A percentile compares a stretch with the other conserved stretches of the same genome.
phyloP scores from a whole-genome alignment of 2,329 filamentous ascomycete genomes.

The Dryadomyces quercus-mongolicae region DNA sequence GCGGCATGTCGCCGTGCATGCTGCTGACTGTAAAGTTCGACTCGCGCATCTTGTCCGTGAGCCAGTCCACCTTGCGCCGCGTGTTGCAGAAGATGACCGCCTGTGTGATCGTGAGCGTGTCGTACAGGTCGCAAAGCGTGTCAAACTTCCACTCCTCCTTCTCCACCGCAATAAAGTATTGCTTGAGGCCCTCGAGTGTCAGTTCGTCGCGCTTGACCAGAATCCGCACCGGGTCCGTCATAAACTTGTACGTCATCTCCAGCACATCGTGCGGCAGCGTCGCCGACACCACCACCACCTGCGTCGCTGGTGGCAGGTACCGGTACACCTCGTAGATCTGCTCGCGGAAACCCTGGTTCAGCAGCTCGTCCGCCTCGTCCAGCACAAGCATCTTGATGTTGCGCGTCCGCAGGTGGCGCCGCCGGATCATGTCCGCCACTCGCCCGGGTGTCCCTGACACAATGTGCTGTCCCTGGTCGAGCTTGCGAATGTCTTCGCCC shows the following conservation, averaged over 20 bases:
- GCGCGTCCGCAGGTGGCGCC: constrained; percentile 43
- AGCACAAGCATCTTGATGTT: constrained; percentile 54
- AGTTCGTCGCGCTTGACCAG: constrained; percentile 97
- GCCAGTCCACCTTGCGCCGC: constrained; percentile 96
- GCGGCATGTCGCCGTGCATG: constrained; percentile 99
- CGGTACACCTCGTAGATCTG: constrained; percentile 99
- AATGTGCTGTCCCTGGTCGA: constrained; percentile 95
- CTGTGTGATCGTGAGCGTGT: constrained; percentile 96
- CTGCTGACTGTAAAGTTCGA: constrained; percentile 97
- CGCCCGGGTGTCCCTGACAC: constrained; percentile 96
- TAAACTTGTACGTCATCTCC: constrained; percentile 99
- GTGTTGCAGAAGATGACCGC: constrained; percentile 99
- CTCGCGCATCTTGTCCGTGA: constrained; percentile 98
- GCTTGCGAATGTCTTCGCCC: constrained; percentile 92
- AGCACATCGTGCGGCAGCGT: constrained; percentile 96
- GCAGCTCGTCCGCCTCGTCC: constrained; percentile 49
- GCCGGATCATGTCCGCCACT: constrained; percentile 57
- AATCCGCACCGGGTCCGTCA: constrained; percentile 94
- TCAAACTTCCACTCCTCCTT: constrained; percentile 99
- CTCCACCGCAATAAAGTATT: constrained; percentile 98
- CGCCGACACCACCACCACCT: constrained; percentile 95
- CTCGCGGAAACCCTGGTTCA: constrained; percentile 92
- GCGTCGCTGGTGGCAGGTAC: constrained; percentile 88
- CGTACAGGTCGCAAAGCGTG: constrained; percentile 95
- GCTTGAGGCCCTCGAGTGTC: constrained; percentile 93